Conservation (phyloP, 805 yeast genomes). For the Saccharomycopsis sp. region DNA sequence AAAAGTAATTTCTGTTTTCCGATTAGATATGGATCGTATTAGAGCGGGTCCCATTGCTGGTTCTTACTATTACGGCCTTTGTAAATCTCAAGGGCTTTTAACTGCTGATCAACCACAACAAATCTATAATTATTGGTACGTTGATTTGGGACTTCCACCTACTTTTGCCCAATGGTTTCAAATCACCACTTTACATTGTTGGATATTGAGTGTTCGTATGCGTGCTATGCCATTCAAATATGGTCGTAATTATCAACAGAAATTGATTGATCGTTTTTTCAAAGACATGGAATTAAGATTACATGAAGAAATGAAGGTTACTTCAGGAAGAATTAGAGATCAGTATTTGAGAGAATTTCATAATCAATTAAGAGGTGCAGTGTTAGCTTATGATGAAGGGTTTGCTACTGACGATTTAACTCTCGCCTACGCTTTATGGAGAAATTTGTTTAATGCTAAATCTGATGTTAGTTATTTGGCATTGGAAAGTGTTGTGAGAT, state of each 20-base stretch:
- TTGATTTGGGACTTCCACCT: slow-evolving; percentile 71
- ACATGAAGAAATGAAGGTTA: slow-evolving; percentile 78
- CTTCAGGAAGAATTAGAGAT: slow-evolving; percentile 74
- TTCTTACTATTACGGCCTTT: slow-evolving; percentile 74
- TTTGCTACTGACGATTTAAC: slow-evolving; percentile 72
- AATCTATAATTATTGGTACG: slow-evolving; percentile 79
- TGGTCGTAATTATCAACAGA: slow-evolving; percentile 87
- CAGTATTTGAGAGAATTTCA: slow-evolving; percentile 85
- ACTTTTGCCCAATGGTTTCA: slow-evolving; percentile 97
- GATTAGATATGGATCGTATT: slow-evolving; percentile 83
- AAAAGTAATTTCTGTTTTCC: slow-evolving; percentile 48
- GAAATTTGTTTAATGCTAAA: slow-evolving; percentile 86
- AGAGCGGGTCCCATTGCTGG: slow-evolving; percentile 96
- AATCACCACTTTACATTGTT: slow-evolving; percentile 80
- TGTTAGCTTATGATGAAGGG: slow-evolving; percentile 90
- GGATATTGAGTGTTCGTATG: slow-evolving; percentile 94
- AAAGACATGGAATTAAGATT: slow-evolving; percentile 83
- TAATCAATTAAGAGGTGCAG: slow-evolving; percentile 81
- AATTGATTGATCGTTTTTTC: slow-evolving; percentile 81
- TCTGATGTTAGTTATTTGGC: slow-evolving; percentile 74
- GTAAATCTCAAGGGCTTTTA: slow-evolving; percentile 78
- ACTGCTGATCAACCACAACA: slow-evolving; percentile 66
- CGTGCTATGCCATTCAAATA: slow-evolving; percentile 90
- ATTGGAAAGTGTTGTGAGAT: slow-evolving; percentile 82
- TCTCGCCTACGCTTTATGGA: slow-evolving; percentile 74